A percentile compares a stretch with the other conserved stretches of the same genome.
These are phyloP conservation scores for Talaromyces rugulosus DNA, from an alignment of 2,329 filamentous ascomycete species.

Conservation along the genomic window DNA sequence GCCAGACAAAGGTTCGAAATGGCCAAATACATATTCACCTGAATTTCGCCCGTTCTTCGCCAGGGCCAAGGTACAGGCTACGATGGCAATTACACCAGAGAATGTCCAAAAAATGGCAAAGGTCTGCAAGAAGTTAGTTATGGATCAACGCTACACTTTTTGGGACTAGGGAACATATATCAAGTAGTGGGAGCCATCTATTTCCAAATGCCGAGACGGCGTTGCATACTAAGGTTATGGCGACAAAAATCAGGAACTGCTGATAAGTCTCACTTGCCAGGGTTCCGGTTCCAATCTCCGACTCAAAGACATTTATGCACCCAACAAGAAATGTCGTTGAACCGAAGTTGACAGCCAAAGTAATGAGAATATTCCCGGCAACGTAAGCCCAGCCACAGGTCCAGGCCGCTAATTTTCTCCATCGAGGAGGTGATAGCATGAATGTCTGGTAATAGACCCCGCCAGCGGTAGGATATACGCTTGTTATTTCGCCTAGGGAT, in stretches of 20 bases:
- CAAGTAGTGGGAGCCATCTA: conserved; percentile 54
- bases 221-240: conserved; percentile 48
- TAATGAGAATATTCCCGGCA: conserved; percentile 77
- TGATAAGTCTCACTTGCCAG: conserved; percentile 43
- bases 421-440: conserved; percentile 61
- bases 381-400: conserved; percentile 73
- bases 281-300: conserved; percentile 42
- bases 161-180: conserved; percentile 51
- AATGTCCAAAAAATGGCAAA: conserved; percentile 74
- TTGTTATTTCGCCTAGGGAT: conserved; percentile 70
- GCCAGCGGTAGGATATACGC: conserved; percentile 70
- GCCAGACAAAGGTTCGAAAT: conserved; percentile 65
- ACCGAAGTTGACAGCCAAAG: conserved; percentile 76
- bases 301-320: conserved; percentile 54
- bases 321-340: conserved; percentile 52
- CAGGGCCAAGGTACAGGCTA: conserved; percentile 59
- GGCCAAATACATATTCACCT: conserved; percentile 61
- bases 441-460: conserved; percentile 78
- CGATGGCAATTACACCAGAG: conserved; percentile 62
- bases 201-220: conserved; percentile 50
- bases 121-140: conserved; percentile 45
- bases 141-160: background rate
- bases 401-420: conserved; percentile 63
- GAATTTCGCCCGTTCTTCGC: conserved; percentile 64
- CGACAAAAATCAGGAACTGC: conserved; percentile 47